Percentiles rank a stretch among this genome's conserved stretches.
These are phyloP conservation scores for Saturnispora mendoncae DNA, from an alignment of 805 yeast species.

Conservation along the genomic window DNA sequence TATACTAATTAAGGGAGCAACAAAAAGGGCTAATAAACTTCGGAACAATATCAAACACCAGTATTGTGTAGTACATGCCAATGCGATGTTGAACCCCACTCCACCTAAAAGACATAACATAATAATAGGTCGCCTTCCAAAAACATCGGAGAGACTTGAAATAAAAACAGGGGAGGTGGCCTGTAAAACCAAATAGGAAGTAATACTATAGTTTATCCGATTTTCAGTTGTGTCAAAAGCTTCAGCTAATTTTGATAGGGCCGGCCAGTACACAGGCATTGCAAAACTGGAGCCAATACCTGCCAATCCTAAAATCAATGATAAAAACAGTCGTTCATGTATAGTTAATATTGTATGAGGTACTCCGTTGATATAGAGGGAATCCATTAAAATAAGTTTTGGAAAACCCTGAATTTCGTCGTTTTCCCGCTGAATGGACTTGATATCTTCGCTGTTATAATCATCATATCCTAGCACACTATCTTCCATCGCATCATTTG, in stretches of 20 bases:
- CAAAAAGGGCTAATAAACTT: conserved; percentile 69
- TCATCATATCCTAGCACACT: no score
- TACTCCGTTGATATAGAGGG: conserved; percentile 4
- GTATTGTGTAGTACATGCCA: conserved; percentile 50
- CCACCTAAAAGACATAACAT: conserved; percentile 46
- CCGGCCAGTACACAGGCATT: conserved; percentile 76
- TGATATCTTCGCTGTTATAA: neutral
- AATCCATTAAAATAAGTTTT: neutral
- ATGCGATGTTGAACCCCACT: conserved; percentile 53
- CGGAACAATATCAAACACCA: conserved; percentile 58
- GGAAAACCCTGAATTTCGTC: neutral
- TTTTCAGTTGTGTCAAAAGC: conserved; percentile 50
- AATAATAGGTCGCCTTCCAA: conserved; percentile 67
- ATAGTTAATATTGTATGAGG: conserved; percentile 39
- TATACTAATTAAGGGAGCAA: conserved; percentile 67
- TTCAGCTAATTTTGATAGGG: conserved; percentile 47
- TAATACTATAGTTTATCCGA: conserved; percentile 60
- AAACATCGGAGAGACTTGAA: conserved; percentile 57
- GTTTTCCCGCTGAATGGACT: neutral
- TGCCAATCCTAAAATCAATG: conserved; percentile 33
- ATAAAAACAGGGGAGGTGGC: conserved; percentile 67
- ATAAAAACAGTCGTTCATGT: conserved; percentile 35
- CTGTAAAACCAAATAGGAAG: conserved; percentile 67
- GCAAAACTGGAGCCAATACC: conserved; percentile 66
- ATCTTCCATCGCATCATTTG: no score